Evolutionary conservation across 202 grass and related monocot genomes (phyloP).

Genomic region (Schoenoplectus tabernaemontani): DNA sequence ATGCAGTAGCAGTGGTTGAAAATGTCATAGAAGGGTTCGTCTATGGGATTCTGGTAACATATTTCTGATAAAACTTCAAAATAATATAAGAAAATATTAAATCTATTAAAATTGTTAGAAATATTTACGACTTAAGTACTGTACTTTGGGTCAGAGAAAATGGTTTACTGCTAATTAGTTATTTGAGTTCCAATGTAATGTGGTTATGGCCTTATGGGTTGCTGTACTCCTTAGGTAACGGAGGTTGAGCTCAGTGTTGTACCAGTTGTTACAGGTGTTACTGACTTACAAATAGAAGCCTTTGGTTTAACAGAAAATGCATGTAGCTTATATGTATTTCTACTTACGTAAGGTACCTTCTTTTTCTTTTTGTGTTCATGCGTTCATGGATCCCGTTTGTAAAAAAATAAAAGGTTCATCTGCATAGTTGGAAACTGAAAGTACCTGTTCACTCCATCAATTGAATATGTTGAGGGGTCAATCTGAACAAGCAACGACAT

Average conservation of each 20-base stretch:
- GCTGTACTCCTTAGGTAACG: background rate
- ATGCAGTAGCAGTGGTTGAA: conserved; percentile 47
- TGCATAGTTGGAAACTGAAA: background rate
- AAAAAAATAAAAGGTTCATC: background rate
- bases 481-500: background rate
- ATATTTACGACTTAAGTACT: background rate
- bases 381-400: background rate
- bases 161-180: background rate
- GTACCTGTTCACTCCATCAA: background rate
- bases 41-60: conserved; percentile 58
- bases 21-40: conserved; percentile 80
- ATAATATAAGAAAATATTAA: background rate
- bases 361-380: background rate
- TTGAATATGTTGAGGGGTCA: background rate
- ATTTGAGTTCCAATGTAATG: no score
- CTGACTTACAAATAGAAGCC: background rate
- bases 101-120: background rate
- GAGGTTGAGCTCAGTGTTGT: background rate
- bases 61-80: background rate
- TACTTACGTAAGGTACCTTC: background rate
- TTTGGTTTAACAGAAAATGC: background rate
- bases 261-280: background rate
- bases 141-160: background rate
- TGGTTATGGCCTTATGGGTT: background rate
- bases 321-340: background rate